A percentile compares a stretch with the other conserved stretches of the same genome.
These are phyloP conservation scores for Rasamsonia emersonii DNA, from an alignment of 2,329 filamentous ascomycete genomes.

Conservation along the genomic window DNA sequence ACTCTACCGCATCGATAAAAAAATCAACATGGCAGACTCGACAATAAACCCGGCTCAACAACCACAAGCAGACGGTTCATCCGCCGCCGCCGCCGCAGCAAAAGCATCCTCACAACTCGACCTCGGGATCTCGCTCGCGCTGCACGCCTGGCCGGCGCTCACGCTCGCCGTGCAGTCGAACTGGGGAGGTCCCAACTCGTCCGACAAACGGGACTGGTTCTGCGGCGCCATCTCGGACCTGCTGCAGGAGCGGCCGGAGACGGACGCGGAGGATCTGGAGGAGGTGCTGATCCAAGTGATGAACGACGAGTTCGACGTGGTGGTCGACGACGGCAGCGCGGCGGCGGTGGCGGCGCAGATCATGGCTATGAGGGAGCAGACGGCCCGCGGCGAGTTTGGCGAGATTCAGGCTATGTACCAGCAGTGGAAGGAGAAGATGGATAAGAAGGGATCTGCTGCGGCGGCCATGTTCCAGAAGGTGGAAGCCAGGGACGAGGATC, in stretches of 20 bases:
- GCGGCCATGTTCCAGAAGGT: conserved; percentile 27
- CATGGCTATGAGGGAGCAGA: conserved; percentile 56
- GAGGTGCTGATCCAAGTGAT: conserved; percentile 79
- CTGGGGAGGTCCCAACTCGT: conserved; percentile 77
- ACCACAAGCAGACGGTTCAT: no score
- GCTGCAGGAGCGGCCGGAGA: conserved; percentile 52
- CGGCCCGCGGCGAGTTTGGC: conserved; percentile 56
- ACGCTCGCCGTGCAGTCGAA: conserved; percentile 76
- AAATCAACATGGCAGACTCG: no score
- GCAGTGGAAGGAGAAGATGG: conserved; percentile 29
- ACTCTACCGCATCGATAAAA: no score
- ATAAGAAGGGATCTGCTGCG: conserved; percentile 25
- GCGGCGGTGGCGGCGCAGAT: conserved; percentile 66
- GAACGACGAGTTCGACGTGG: conserved; percentile 90
- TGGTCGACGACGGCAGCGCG: conserved; percentile 81
- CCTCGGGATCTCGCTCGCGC: conserved; percentile 71
- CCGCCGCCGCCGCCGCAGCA: neutral
- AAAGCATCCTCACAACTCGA: conserved; percentile 59
- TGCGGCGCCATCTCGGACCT: conserved; percentile 79
- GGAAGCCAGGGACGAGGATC: conserved; percentile 44
- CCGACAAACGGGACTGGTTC: conserved; percentile 94
- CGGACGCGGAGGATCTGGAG: conserved; percentile 74
- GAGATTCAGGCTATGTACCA: conserved; percentile 55
- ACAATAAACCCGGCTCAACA: no score
- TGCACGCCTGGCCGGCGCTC: conserved; percentile 83